Base-by-base conservation (phyloP, 139 green algal species). In the Gonium pectorale region DNA sequence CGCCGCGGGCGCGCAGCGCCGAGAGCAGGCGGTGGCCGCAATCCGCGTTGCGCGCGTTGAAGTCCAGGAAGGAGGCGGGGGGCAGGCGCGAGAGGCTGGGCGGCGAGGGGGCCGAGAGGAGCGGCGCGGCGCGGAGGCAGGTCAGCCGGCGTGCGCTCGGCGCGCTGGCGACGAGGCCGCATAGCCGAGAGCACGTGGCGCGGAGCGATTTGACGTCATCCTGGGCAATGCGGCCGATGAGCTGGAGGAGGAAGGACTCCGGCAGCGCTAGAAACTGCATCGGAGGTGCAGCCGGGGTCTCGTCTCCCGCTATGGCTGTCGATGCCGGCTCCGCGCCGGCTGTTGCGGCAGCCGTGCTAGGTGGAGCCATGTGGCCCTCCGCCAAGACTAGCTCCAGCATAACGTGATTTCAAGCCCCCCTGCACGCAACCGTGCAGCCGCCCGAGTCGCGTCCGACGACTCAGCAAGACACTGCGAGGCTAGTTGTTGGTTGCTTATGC, bases 11-110 rank as follows among this genome's bases (percentile, higher is more conserved):
- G 5, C 56, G 74, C 38, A 81, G 74, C 3, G 74, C 74, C 9
- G 56, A 26, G 27, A 81, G 59, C 22, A 81, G 74, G n/a, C 59
- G 74, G 59, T 81, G 37, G 74, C 74, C 41, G 74, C 74, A 81
- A 27, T 62, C 74, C 0, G 74, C 74, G 74, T 81, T 81, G 29
- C 74, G 74, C 4, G 74, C 56, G 37, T 81, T 81, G 56, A 70
- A 70, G 35, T 70, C 56, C 2, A 81, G 56, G 37, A 52, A 43
- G 24, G 40, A 15, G 8, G 59, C 46, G 24, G 73, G 37, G 15
- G 74, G 74, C 54, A 81, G 59, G 59, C 26, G 74, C 27, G 74
- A 41, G 3, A 81, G 54, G 40, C 15, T 69, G 26, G 74, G 74
- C 38, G 59, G 38, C n/a, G n/a, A n/a, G 7, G 38, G 49, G 19